Percentiles rank a stretch among this genome's conserved stretches.
phyloP scores from a whole-genome alignment of 148 eudicot genomes.

The Rhododendron simsii region DNA sequence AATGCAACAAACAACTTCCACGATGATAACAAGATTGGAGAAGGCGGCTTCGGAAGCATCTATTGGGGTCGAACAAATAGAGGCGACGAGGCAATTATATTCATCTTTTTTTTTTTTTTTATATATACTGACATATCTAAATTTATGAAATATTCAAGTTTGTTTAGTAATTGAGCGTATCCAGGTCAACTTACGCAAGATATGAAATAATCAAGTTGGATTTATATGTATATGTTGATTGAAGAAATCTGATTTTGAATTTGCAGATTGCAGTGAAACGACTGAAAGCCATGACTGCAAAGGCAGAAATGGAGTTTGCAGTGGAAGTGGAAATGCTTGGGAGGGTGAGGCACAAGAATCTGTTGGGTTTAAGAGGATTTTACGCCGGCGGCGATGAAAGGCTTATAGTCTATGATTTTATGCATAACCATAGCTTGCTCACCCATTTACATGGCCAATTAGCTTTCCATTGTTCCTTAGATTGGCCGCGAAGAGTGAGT shows the following conservation, averaged over 20 bases:
- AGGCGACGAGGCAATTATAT: conserved; percentile 35
- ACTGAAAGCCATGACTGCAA: conserved; percentile 34
- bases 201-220: background rate
- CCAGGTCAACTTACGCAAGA: background rate
- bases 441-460: conserved; percentile 46
- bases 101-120: background rate
- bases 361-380: conserved; percentile 40
- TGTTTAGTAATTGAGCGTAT: background rate
- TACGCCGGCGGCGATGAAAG: conserved; percentile 48
- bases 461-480: conserved; percentile 27
- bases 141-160: background rate
- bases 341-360: conserved; percentile 45
- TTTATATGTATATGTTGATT: background rate
- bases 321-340: conserved; percentile 49
- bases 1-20: conserved; percentile 44
- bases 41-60: conserved; percentile 50
- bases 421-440: conserved; percentile 44
- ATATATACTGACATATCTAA: too few relatives aligned
- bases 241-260: background rate
- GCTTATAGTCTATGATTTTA: conserved; percentile 52
- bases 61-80: conserved; percentile 47
- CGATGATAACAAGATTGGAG: conserved; percentile 37
- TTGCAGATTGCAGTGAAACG: conserved; percentile 46
- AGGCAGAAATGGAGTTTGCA: conserved; percentile 50
- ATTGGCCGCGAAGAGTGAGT: conserved; percentile 37